These are phyloP conservation scores for Phytopythium delawarense DNA, from an alignment of 352 stramenopile species.

Conservation along the genomic window DNA sequence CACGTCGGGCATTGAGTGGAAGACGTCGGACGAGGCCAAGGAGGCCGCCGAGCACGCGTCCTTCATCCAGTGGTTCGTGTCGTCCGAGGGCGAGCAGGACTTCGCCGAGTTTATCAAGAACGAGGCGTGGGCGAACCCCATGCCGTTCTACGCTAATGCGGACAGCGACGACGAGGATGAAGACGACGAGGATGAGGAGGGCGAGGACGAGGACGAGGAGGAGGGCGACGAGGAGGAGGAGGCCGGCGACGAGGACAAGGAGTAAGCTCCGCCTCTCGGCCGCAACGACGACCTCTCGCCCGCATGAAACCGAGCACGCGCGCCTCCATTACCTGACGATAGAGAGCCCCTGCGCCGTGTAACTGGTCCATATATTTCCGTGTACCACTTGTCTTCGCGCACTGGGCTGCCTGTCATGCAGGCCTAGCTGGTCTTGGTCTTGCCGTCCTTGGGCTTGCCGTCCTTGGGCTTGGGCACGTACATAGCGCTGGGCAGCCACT, in stretches of 20 bases:
- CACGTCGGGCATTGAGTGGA: slow-evolving; percentile 52
- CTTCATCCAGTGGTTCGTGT: slow-evolving; percentile 66
- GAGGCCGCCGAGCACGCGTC: slow-evolving; percentile 34
- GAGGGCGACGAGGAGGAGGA: slow-evolving; percentile 28
- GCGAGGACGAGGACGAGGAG: slow-evolving; percentile 28
- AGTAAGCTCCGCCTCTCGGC: slow-evolving; percentile 12
- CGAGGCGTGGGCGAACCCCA: slow-evolving; percentile 71
- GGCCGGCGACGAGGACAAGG: slow-evolving; percentile 24
- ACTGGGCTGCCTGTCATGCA: background rate
- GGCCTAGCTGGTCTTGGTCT: slow-evolving; percentile 10
- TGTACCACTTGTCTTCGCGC: slow-evolving; percentile 13
- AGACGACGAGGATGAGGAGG: slow-evolving; percentile 30
- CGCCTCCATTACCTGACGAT: slow-evolving; percentile 1
- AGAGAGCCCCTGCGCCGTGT: background rate
- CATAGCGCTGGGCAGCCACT: slow-evolving; percentile 76
- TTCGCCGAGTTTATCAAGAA: slow-evolving; percentile 78
- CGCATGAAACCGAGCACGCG: background rate
- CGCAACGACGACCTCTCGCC: background rate
- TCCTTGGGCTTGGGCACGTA: slow-evolving; percentile 60
- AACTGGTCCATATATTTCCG: slow-evolving; percentile 13
- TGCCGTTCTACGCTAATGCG: slow-evolving; percentile 46
- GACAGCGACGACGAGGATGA: slow-evolving; percentile 44
- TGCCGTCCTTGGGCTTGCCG: slow-evolving; percentile 7
- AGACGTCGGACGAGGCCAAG: slow-evolving; percentile 49
- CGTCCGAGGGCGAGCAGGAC: slow-evolving; percentile 50